Conservation (phyloP, 306 rosid genomes). For the Prunus kanzakura region DNA sequence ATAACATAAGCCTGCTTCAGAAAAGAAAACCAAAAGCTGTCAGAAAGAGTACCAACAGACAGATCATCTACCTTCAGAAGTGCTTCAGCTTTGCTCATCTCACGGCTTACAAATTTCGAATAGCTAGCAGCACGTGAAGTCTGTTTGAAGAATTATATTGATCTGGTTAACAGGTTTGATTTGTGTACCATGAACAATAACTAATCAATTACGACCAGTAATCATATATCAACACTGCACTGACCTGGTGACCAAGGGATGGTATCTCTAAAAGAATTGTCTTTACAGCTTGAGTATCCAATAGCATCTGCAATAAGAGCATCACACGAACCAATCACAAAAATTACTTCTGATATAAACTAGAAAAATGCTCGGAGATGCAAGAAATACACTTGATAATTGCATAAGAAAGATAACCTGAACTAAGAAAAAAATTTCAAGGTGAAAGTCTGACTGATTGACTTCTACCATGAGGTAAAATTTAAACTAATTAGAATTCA, state of each 20-base stretch:
- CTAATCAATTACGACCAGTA: constrained; percentile 1
- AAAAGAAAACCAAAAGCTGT: constrained; percentile 6
- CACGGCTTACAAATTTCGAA: constrained; percentile 94
- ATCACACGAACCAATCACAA: constrained; percentile 16
- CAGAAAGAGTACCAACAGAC: constrained; percentile 10
- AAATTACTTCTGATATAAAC: constrained; percentile 8
- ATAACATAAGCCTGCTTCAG: constrained; percentile 11
- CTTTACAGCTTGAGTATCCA: constrained; percentile 99
- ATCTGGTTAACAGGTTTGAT: constrained; percentile 17
- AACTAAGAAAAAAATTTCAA: neutral
- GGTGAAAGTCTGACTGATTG: neutral
- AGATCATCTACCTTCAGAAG: constrained; percentile 71
- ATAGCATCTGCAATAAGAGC: constrained; percentile 72
- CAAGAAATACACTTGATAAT: neutral
- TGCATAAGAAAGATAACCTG: neutral
- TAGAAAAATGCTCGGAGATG: neutral
- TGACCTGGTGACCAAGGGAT: constrained; percentile 95
- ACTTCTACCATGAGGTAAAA: neutral
- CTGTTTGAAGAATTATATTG: constrained; percentile 37
- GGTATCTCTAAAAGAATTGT: constrained; percentile 96
- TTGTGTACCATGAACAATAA: constrained; percentile 7
- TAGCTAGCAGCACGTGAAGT: constrained; percentile 90
- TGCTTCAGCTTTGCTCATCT: constrained; percentile 99
- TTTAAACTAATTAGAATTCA: constrained; percentile 1
- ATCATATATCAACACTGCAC: constrained; percentile 1